A percentile compares a stretch with the other conserved stretches of the same genome.
These are phyloP conservation scores for Vigna mungo DNA, from an alignment of 306 rosid species.

Conservation along the genomic window DNA sequence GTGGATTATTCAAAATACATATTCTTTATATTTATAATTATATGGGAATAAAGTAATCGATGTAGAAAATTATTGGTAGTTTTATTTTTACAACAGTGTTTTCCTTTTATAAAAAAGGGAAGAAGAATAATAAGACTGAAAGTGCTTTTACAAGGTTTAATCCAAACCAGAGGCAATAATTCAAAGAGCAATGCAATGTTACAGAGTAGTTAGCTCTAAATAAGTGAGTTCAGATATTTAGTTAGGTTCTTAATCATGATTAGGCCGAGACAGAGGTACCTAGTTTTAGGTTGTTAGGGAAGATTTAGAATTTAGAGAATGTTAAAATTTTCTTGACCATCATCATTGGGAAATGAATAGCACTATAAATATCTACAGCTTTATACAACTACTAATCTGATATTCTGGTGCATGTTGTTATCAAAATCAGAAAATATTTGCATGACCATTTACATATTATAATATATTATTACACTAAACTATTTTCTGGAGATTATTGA, in stretches of 20 bases:
- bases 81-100: no score
- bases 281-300: constrained; percentile 35
- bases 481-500: neutral
- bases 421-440: neutral
- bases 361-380: constrained; percentile 3
- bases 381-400: neutral
- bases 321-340: constrained; percentile 23
- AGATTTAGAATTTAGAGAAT: constrained; percentile 35
- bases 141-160: no score
- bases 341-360: constrained; percentile 17
- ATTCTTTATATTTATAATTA: no score
- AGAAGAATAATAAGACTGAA: no score
- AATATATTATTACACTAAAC: neutral
- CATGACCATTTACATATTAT: neutral
- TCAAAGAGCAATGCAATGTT: no score
- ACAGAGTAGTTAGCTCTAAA: no score
- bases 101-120: no score
- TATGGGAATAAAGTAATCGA: no score
- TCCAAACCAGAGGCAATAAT: no score
- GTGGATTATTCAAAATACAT: no score
- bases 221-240: neutral
- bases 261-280: neutral
- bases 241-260: constrained; percentile 37
- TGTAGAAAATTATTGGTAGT: no score
- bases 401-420: constrained; percentile 18